Conservation (phyloP, 2,329 filamentous ascomycete species). For the Thyridium curvatum region DNA sequence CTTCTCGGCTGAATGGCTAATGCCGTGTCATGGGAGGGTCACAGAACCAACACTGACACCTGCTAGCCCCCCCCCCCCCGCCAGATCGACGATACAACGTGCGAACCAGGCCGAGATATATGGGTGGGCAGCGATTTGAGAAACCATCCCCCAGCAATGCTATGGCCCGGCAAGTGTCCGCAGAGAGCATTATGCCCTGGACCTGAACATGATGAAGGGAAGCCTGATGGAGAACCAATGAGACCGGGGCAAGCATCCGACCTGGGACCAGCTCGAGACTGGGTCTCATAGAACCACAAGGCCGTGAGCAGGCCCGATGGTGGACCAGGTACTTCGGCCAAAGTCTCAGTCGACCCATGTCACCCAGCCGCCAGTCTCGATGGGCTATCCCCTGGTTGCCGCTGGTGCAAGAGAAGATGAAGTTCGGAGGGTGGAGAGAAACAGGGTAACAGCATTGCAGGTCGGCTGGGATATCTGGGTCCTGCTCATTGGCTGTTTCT, state of each 20-base stretch:
- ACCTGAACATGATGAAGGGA: too few relatives aligned
- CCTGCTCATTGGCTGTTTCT: constrained; percentile 33
- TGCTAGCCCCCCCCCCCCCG: neutral
- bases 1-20: constrained; percentile 44
- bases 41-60: constrained; percentile 25
- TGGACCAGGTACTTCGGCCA: neutral
- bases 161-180: too few relatives aligned
- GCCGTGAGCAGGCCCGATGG: neutral
- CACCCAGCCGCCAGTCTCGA: too few relatives aligned
- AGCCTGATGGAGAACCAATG: constrained; percentile 11
- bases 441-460: constrained; percentile 24
- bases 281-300: constrained; percentile 11
- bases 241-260: constrained; percentile 17
- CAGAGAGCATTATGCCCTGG: too few relatives aligned
- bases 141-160: too few relatives aligned
- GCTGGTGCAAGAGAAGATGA: constrained; percentile 15
- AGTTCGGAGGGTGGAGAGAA: constrained; percentile 13
- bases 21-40: constrained; percentile 31
- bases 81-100: too few relatives aligned
- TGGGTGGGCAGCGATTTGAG: too few relatives aligned
- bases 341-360: neutral
- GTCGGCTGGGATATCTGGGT: constrained; percentile 32
- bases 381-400: constrained; percentile 3
- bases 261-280: constrained; percentile 15
- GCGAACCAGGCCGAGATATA: too few relatives aligned